phyloP scores from a whole-genome alignment of 108 stramenopile species.

The Aurantiochytrium sp. region DNA sequence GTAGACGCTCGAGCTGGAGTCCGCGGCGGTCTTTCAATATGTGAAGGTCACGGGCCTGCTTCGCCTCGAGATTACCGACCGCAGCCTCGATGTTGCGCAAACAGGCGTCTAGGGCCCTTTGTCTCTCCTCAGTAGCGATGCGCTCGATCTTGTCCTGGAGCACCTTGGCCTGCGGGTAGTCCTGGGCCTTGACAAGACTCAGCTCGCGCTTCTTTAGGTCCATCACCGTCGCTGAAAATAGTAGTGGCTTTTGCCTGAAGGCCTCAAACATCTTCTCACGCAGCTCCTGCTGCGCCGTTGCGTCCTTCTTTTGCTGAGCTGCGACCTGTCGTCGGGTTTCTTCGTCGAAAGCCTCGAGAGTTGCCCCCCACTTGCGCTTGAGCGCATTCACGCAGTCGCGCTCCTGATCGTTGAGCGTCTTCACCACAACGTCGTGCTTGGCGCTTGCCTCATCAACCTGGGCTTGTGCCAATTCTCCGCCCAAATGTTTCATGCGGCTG shows the following conservation, averaged over 20 bases:
- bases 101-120: background rate
- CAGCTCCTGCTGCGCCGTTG: background rate
- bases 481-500: background rate
- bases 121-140: background rate
- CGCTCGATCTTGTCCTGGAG: background rate
- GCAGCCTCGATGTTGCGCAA: background rate
- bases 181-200: conserved; percentile 1
- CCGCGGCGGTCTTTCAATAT: background rate
- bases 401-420: background rate
- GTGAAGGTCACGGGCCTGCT: background rate
- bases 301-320: background rate
- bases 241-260: background rate
- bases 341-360: background rate
- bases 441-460: background rate
- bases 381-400: background rate
- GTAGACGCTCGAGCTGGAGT: background rate
- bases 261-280: background rate
- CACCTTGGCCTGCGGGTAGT: background rate
- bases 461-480: background rate
- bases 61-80: background rate
- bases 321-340: background rate
- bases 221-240: background rate
- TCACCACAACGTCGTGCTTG: background rate
- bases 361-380: background rate
- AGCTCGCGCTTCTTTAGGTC: background rate